Evolutionary conservation across 2,329 filamentous ascomycete genomes (phyloP).

Genomic region (Metarhizium guizhouense): DNA sequence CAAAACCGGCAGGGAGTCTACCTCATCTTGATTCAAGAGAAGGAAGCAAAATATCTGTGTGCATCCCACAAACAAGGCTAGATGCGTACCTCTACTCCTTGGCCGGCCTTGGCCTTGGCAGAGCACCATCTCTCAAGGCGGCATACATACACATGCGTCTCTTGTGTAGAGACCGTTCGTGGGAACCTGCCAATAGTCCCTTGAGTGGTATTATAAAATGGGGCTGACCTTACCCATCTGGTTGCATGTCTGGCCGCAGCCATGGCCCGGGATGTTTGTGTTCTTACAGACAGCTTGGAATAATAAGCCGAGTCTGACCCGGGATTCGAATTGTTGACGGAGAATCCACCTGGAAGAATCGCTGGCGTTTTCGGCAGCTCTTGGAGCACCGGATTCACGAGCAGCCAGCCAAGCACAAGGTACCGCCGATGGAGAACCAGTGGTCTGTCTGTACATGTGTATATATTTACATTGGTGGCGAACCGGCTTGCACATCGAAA

Average conservation of each 20-base stretch:
- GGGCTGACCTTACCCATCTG: slow-evolving; percentile 1
- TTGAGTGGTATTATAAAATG: not conserved
- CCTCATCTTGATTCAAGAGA: not conserved
- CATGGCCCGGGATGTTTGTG: slow-evolving; percentile 2
- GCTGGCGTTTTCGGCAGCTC: not conserved
- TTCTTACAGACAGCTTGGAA: not conserved
- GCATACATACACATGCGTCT: not conserved
- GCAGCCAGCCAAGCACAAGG: not conserved
- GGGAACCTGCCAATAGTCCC: not conserved
- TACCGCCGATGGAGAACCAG: not conserved
- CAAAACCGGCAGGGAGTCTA: not conserved
- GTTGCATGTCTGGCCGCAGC: slow-evolving; percentile 5
- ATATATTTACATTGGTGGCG: not conserved
- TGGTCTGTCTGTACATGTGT: not conserved
- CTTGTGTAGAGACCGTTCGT: not conserved
- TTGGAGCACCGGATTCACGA: not conserved
- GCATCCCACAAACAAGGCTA: not conserved
- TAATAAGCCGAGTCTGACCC: not conserved
- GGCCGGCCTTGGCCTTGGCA: not conserved
- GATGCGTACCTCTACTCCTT: not conserved
- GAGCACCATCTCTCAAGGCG: too few species aligned
- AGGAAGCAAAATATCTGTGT: not conserved
- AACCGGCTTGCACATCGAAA: not conserved
- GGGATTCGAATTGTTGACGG: not conserved
- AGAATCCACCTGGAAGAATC: not conserved